These are phyloP conservation scores for Rhododendron mucronatum DNA, from an alignment of 148 eudicot species.

Conservation along the genomic window DNA sequence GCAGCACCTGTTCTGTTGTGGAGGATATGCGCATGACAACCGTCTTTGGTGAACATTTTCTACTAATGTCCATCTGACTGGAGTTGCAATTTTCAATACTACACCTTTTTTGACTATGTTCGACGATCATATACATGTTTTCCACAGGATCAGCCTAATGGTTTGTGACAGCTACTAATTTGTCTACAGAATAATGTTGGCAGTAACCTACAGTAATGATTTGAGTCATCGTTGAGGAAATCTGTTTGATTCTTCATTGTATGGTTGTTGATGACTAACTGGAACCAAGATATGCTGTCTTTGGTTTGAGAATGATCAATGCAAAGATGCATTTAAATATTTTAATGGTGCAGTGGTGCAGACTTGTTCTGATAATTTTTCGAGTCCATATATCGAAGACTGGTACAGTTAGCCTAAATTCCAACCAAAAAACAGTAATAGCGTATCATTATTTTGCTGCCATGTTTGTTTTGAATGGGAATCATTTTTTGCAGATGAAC, in stretches of 20 bases:
- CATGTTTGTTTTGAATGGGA: not conserved
- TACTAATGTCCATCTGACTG: not conserved
- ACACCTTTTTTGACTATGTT: not conserved
- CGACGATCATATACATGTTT: not conserved
- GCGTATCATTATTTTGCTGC: not conserved
- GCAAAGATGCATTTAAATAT: no score
- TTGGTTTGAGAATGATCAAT: not conserved
- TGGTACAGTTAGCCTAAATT: not conserved
- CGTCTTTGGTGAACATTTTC: not conserved
- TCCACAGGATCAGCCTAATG: not conserved
- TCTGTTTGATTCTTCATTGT: conserved; percentile 4
- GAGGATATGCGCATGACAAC: not conserved
- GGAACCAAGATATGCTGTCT: not conserved
- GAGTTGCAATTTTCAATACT: not conserved
- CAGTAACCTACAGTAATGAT: not conserved
- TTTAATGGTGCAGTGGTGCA: not conserved
- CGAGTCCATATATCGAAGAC: no score
- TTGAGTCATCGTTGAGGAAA: not conserved
- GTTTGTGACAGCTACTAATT: not conserved
- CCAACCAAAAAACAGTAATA: not conserved
- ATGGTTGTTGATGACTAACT: not conserved
- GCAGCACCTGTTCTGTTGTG: not conserved
- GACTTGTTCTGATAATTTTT: no score
- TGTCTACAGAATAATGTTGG: not conserved
- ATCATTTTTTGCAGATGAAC: not conserved